phyloP scores from a whole-genome alignment of 176 grass and related monocot species.

The Bothriochloa decipiens region DNA sequence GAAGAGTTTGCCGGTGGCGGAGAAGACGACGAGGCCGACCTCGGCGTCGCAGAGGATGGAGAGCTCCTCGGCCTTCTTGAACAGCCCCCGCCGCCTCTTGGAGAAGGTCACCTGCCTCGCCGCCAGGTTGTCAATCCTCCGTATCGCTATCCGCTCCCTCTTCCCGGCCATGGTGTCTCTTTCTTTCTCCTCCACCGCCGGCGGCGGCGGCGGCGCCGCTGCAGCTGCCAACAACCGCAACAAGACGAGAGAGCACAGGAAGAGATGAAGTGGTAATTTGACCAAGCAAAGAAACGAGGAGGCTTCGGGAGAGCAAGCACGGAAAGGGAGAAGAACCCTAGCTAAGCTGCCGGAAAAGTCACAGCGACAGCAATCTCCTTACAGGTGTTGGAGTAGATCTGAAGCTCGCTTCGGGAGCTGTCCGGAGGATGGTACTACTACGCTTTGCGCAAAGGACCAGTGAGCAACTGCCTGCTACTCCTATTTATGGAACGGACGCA shows the following conservation, averaged over 20 bases:
- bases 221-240: neutral
- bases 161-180: constrained; percentile 45
- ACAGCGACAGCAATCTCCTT: neutral
- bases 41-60: constrained; percentile 82
- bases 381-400: constrained; percentile 51
- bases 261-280: neutral
- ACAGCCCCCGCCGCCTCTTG: constrained; percentile 75
- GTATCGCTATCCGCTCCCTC: constrained; percentile 78
- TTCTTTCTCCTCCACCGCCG: neutral
- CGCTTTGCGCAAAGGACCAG: constrained; percentile 37
- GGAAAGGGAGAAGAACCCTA: neutral
- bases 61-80: constrained; percentile 92
- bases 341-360: neutral
- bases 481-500: constrained; percentile 48
- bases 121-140: constrained; percentile 72
- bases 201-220: neutral
- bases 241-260: no score
- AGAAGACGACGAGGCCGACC: constrained; percentile 82
- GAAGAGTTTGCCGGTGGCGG: constrained; percentile 74
- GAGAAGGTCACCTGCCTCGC: constrained; percentile 88
- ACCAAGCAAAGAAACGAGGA: neutral
- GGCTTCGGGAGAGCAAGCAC: neutral
- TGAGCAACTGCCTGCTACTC: constrained; percentile 2
- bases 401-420: neutral
- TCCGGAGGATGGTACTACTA: neutral